Evolutionary conservation across 2,329 filamentous ascomycete species (phyloP).

Genomic region (Rhynchosporium agropyri): DNA sequence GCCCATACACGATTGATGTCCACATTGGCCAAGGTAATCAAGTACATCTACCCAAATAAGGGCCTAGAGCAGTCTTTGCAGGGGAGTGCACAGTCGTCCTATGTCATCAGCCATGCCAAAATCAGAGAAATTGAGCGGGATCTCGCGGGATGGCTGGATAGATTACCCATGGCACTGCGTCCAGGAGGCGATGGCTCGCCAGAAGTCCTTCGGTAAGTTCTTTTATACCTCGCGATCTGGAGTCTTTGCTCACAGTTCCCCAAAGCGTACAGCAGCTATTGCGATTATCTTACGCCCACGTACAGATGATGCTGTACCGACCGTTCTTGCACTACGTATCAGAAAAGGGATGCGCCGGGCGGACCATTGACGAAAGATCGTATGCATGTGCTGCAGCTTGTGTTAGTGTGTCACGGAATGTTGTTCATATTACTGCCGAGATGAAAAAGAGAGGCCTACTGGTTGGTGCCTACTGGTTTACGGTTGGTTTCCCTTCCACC

Average conservation of each 20-base stretch:
- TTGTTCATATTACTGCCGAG: conserved; percentile 77
- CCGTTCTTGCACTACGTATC: conserved; percentile 85
- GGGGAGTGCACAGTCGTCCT: conserved; percentile 48
- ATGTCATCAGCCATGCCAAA: conserved; percentile 63
- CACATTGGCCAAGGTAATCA: conserved; percentile 66
- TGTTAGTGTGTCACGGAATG: conserved; percentile 64
- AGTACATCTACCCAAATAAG: conserved; percentile 67
- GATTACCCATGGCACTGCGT: conserved; percentile 73
- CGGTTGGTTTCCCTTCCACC: conserved; percentile 41
- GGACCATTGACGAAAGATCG: conserved; percentile 71
- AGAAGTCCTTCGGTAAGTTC: conserved; percentile 71
- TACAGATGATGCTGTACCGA: conserved; percentile 80
- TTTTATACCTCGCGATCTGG: neutral
- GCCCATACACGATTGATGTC: conserved; percentile 65
- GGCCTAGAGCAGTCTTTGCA: conserved; percentile 51
- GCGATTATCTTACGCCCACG: conserved; percentile 78
- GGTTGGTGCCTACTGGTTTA: conserved; percentile 86
- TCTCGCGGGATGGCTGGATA: conserved; percentile 64
- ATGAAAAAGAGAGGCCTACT: conserved; percentile 75
- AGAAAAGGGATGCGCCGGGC: conserved; percentile 57
- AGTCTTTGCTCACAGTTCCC: conserved; percentile 31
- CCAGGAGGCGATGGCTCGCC: conserved; percentile 76
- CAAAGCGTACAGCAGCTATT: conserved; percentile 69
- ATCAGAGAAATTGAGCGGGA: conserved; percentile 68
- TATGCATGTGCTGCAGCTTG: conserved; percentile 73